Percentiles rank a stretch among this genome's conserved stretches.
Evolutionary conservation across 805 yeast species (phyloP).

Genomic region (Nakazawaea ishiwadae): DNA sequence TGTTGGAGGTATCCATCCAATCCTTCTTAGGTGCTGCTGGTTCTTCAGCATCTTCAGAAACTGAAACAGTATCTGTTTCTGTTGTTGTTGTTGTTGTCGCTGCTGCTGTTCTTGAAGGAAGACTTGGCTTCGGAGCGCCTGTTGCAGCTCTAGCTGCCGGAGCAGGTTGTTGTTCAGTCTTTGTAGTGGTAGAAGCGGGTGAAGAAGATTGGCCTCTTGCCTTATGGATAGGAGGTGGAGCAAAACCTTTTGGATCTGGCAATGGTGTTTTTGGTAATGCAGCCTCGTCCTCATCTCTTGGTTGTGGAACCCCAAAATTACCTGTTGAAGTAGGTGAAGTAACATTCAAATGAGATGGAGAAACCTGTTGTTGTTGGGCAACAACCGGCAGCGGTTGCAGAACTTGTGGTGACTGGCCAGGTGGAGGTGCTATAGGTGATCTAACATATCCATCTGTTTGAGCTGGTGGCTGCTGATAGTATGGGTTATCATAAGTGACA

Average conservation of each 20-base stretch:
- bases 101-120: neutral
- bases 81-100: neutral
- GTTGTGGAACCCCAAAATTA: constrained; percentile 12
- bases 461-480: neutral
- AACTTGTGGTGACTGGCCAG: no score
- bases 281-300: constrained; percentile 8
- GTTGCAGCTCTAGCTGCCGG: neutral
- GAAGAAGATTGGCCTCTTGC: constrained; percentile 22
- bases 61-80: neutral
- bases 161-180: neutral
- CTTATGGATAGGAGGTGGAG: constrained; percentile 37
- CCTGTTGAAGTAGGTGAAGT: no score
- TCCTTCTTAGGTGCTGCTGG: constrained; percentile 1
- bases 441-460: neutral
- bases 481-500: neutral
- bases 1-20: constrained; percentile 7
- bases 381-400: neutral
- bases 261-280: constrained; percentile 21
- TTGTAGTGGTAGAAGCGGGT: constrained; percentile 1
- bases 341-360: no score
- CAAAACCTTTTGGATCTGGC: constrained; percentile 33
- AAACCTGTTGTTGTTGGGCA: neutral
- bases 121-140: neutral
- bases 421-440: constrained; percentile 3
- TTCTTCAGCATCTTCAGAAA: neutral